These are phyloP conservation scores for Pneumocystis canis DNA, from an alignment of 1,139 yeast species.

Conservation along the genomic window DNA sequence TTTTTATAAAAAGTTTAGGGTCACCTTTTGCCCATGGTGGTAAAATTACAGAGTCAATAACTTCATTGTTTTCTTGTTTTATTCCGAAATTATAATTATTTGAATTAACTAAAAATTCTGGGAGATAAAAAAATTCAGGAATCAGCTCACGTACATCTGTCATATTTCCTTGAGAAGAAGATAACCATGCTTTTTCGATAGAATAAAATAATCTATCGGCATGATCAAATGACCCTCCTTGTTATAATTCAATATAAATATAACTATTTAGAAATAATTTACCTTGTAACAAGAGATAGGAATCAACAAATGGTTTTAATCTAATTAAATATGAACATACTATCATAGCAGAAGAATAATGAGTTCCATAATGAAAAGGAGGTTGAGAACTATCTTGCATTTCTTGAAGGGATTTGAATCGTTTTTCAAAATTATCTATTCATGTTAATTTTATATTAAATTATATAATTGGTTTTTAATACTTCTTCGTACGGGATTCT, in stretches of 20 bases:
- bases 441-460: background rate
- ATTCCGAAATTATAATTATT: slow-evolving; percentile 56
- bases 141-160: slow-evolving; percentile 76
- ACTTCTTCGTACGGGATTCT: slow-evolving; percentile 39
- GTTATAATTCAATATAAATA: background rate
- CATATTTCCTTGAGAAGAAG: slow-evolving; percentile 63
- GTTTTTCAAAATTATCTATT: slow-evolving; percentile 39
- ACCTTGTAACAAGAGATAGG: slow-evolving; percentile 51
- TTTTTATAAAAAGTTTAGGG: slow-evolving; percentile 53
- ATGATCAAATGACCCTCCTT: slow-evolving; percentile 72
- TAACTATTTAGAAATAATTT: background rate
- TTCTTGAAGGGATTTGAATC: slow-evolving; percentile 52
- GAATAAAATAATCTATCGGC: slow-evolving; percentile 70
- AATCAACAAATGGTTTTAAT: slow-evolving; percentile 62
- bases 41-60: slow-evolving; percentile 44
- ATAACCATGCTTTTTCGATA: slow-evolving; percentile 57
- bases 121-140: slow-evolving; percentile 70
- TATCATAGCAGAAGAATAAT: slow-evolving; percentile 84
- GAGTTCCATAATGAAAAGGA: slow-evolving; percentile 84
- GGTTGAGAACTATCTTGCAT: slow-evolving; percentile 40
- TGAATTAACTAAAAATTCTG: slow-evolving; percentile 54
- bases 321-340: slow-evolving; percentile 66
- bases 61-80: slow-evolving; percentile 42
- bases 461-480: background rate
- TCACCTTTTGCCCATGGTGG: slow-evolving; percentile 78